These are phyloP conservation scores for Coemansia sp. DNA, from an alignment of 192 early-diverging fungal genomes.

Conservation along the genomic window DNA sequence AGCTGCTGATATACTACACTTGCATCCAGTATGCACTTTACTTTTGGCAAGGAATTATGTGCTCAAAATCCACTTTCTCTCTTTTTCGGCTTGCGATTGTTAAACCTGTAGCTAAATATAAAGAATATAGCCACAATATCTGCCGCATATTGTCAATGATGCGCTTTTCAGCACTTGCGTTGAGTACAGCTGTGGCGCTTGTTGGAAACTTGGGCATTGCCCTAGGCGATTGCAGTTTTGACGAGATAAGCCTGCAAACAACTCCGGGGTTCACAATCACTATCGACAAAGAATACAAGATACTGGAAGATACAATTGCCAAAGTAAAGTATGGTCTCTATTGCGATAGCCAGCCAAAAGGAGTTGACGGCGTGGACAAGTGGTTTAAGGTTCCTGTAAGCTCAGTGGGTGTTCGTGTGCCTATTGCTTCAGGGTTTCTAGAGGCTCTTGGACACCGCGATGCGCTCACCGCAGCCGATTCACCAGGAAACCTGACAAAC, in stretches of 20 bases:
- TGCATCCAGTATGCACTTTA: not conserved
- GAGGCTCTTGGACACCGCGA: constrained; percentile 34
- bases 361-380: constrained; percentile 30
- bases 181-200: constrained; percentile 5
- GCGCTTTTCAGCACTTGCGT: not conserved
- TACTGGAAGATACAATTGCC: constrained; percentile 34
- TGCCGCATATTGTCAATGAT: not conserved
- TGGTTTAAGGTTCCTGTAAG: constrained; percentile 53
- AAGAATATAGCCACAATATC: not conserved
- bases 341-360: constrained; percentile 40
- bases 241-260: constrained; percentile 22
- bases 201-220: constrained; percentile 7
- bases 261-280: constrained; percentile 48
- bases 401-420: constrained; percentile 33
- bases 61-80: not conserved
- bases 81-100: not conserved
- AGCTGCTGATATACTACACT: not conserved
- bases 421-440: constrained; percentile 42
- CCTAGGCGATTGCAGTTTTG: constrained; percentile 33
- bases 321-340: constrained; percentile 44
- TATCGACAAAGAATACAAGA: constrained; percentile 49
- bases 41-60: not conserved
- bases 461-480: constrained; percentile 21
- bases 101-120: not conserved
- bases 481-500: constrained; percentile 36